Base-by-base conservation (phyloP, 2,329 filamentous ascomycete species). In the Daldinia sp. region DNA sequence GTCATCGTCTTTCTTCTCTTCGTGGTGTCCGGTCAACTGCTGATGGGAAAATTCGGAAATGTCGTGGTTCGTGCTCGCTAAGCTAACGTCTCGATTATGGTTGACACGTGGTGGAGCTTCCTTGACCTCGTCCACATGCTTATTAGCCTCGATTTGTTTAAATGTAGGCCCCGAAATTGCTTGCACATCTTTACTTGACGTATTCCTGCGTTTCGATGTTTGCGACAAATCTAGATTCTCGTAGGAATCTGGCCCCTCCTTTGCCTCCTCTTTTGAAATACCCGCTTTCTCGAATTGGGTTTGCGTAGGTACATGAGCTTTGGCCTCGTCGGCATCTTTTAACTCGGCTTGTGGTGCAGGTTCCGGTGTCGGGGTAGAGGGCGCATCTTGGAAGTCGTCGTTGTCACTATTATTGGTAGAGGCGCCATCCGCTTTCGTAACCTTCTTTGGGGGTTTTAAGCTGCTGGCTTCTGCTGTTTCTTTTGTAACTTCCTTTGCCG, bases 11-110 rank as follows among this genome's bases (percentile, higher is more conserved):
- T 85, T 82, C 51, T 87, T 82, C 12, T 86, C 81, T 12, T 88
- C 82, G 44, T 86, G 84, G 69, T 88, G 84, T 15, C 86, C 82
- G 9, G 89, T 87, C 55, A 94, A 81, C 72, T 91, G 89, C 80
- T 98, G 94, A 78, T 99, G 95, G 1, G 96, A 98, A 85, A 92
- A 98, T 80, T 97, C 94, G 9, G 94, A 97, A 18, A 89, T 67
- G 18, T 73, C 74, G 20, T 72, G 74, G 20, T 76, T 63, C 56
- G 73, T 73, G 72, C 81, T 84, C 6, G 79, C 76, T n/a, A 78
- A 74, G 74, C 81, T 84, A 1, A 73, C 73, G 30, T 83, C 78
- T 48, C 83, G 79, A 55, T 73, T 81, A 68, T 81, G 78, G 3
- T 74, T 77, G 3, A 73, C 65, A n/a, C 72, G 60, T 23, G 73